phyloP scores from a whole-genome alignment of 768 basidiomycete genomes.

The Collybia nuda region DNA sequence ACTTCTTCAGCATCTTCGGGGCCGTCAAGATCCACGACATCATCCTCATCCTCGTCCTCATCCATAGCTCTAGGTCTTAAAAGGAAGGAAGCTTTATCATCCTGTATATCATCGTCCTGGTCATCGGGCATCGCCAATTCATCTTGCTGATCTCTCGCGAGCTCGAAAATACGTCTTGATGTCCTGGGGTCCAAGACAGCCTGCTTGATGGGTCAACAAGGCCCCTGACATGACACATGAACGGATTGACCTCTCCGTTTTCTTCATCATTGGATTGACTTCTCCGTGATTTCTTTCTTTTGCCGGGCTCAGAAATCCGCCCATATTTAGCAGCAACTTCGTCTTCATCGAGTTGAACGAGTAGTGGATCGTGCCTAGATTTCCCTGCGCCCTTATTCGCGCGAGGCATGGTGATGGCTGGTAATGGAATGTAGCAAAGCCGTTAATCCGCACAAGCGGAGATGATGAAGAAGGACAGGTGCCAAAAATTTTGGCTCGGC shows the following conservation, averaged over 20 bases:
- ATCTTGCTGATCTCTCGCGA: constrained; percentile 91
- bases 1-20: constrained; percentile 49
- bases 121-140: constrained; percentile 72
- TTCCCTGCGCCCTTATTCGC: constrained; percentile 51
- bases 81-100: constrained; percentile 21
- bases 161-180: constrained; percentile 85
- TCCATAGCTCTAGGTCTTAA: constrained; percentile 32
- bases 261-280: constrained; percentile 48
- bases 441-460: constrained; percentile 8
- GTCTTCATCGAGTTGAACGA: constrained; percentile 80
- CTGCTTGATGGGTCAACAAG: constrained; percentile 35
- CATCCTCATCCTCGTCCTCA: constrained; percentile 50
- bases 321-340: constrained; percentile 78
- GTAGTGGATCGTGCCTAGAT: constrained; percentile 83
- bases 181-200: constrained; percentile 76
- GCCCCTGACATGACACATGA: constrained; percentile 10
- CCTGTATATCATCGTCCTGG: constrained; percentile 48
- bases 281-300: constrained; percentile 62
- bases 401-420: constrained; percentile 58
- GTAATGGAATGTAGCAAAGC: constrained; percentile 5
- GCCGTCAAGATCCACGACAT: constrained; percentile 30
- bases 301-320: constrained; percentile 72
- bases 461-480: constrained; percentile 5
- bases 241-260: constrained; percentile 46
- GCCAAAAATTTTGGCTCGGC: constrained; percentile 2